Evolutionary conservation across 768 basidiomycete genomes (phyloP).

Genomic region (Collybia mongolica): DNA sequence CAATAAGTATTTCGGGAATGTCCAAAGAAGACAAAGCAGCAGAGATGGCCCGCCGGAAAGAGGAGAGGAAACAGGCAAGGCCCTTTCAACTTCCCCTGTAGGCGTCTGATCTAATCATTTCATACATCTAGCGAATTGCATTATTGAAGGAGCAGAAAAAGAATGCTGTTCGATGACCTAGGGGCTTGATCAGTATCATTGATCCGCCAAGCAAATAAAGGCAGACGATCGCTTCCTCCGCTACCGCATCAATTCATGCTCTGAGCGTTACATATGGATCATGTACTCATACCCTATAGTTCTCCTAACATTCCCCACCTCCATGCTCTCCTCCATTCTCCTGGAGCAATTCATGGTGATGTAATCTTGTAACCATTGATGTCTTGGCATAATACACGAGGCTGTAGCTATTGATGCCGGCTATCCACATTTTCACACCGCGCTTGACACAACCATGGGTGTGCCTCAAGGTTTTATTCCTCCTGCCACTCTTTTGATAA

Average conservation of each 20-base stretch:
- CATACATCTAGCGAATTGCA: conserved; percentile 59
- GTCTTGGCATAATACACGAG: too few species aligned
- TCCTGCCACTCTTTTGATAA: too few species aligned
- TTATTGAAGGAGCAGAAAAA: conserved; percentile 82
- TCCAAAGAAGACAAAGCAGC: conserved; percentile 90
- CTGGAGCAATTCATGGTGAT: too few species aligned
- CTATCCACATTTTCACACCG: too few species aligned
- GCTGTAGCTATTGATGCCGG: too few species aligned
- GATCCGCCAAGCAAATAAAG: not conserved
- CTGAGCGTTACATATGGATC: too few species aligned
- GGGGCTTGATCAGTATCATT: conserved; percentile 17
- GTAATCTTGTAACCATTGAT: not conserved
- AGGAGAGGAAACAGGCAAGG: conserved; percentile 87
- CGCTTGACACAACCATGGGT: too few species aligned
- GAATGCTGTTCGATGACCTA: conserved; percentile 23
- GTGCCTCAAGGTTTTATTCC: too few species aligned
- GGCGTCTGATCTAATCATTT: conserved; percentile 1
- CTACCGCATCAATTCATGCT: not conserved
- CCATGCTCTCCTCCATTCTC: too few species aligned
- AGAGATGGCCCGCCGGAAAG: conserved; percentile 90
- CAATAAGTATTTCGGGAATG: conserved; percentile 44
- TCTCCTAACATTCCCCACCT: too few species aligned
- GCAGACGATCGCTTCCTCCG: not conserved
- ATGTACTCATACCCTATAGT: too few species aligned
- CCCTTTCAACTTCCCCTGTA: conserved; percentile 5